phyloP scores from a whole-genome alignment of 2,329 filamentous ascomycete genomes.

The Pseudomassariella vexata region DNA sequence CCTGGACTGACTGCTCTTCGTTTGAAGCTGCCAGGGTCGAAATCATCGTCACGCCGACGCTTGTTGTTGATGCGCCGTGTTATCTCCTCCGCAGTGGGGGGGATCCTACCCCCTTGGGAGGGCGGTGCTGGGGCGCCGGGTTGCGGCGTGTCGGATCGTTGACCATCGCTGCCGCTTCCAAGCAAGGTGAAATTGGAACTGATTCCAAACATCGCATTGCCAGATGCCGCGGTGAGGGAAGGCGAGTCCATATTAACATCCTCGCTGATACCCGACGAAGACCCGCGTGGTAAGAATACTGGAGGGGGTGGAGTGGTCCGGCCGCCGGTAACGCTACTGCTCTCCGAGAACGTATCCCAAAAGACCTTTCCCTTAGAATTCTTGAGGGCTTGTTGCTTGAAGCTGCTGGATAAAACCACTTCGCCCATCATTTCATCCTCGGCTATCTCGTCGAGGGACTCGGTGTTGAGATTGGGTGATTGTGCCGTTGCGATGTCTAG shows the following conservation, averaged over 20 bases:
- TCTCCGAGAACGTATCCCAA: conserved; percentile 75
- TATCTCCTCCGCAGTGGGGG: conserved; percentile 66
- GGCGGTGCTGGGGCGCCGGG: conserved; percentile 21
- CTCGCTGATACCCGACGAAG: conserved; percentile 58
- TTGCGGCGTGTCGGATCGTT: conserved; percentile 31
- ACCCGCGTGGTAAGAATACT: conserved; percentile 53
- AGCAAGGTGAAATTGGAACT: conserved; percentile 28
- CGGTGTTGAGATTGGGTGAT: conserved; percentile 60
- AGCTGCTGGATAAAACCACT: conserved; percentile 54
- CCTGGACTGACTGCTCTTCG: conserved; percentile 86
- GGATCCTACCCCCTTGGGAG: conserved; percentile 28
- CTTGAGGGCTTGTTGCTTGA: conserved; percentile 67
- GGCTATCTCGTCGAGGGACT: conserved; percentile 61
- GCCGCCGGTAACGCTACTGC: conserved; percentile 44
- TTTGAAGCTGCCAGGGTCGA: conserved; percentile 85
- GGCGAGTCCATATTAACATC: conserved; percentile 71
- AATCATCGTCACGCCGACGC: conserved; percentile 83
- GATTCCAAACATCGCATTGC: conserved; percentile 23
- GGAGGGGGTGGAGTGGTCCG: conserved; percentile 56
- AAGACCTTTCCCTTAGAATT: conserved; percentile 67
- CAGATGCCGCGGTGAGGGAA: conserved; percentile 27
- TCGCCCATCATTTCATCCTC: conserved; percentile 66
- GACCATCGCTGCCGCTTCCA: conserved; percentile 18
- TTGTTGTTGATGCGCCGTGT: conserved; percentile 75
- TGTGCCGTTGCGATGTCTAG: conserved; percentile 51